These are phyloP conservation scores for Melampsora larici-populina DNA, from an alignment of 1,284 basidiomycete species.

Conservation along the genomic window DNA sequence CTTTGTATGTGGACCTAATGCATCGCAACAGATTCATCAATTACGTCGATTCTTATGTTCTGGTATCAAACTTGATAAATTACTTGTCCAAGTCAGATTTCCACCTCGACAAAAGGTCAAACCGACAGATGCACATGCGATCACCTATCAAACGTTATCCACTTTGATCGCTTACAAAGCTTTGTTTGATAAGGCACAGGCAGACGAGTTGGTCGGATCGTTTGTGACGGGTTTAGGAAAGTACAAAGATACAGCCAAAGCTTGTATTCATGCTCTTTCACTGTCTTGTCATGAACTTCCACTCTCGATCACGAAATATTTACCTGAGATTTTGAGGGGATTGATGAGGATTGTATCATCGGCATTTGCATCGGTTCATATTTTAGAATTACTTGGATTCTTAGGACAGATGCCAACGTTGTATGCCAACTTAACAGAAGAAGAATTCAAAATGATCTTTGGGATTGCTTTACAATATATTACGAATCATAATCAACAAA, in stretches of 20 bases:
- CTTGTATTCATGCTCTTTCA: constrained; percentile 84
- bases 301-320: constrained; percentile 73
- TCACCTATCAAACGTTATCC: constrained; percentile 82
- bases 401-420: constrained; percentile 74
- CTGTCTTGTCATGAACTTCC: constrained; percentile 86
- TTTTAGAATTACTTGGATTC: constrained; percentile 85
- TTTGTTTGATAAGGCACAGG: constrained; percentile 67
- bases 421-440: constrained; percentile 88
- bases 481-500: constrained; percentile 70
- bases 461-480: constrained; percentile 93
- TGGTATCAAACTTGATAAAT: constrained; percentile 62
- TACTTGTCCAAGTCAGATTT: constrained; percentile 63
- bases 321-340: constrained; percentile 78
- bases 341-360: constrained; percentile 93
- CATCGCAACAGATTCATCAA: constrained; percentile 64
- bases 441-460: constrained; percentile 90
- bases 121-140: constrained; percentile 76
- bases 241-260: constrained; percentile 75
- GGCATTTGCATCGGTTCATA: constrained; percentile 87
- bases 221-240: constrained; percentile 72
- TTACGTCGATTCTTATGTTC: constrained; percentile 70
- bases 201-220: constrained; percentile 71
- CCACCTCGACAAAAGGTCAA: constrained; percentile 58
- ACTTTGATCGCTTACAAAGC: constrained; percentile 83
- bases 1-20: constrained; percentile 85